Evolutionary conservation across 495 filamentous ascomycete genomes (phyloP).

Genomic region (Penicillium alfredii): DNA sequence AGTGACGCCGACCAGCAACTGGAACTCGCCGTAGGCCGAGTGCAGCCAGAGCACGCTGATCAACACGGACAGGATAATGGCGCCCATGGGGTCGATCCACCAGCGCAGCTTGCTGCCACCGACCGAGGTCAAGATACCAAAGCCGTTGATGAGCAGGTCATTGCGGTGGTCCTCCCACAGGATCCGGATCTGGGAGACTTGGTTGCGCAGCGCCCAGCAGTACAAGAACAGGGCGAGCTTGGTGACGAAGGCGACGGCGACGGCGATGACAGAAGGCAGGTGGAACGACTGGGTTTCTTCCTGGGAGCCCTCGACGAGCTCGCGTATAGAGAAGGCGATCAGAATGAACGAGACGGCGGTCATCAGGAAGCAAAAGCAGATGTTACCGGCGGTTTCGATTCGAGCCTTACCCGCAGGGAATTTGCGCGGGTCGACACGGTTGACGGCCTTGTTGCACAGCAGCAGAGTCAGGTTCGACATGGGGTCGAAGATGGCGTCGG

Average conservation of each 20-base stretch:
- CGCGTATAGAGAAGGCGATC: constrained; percentile 75
- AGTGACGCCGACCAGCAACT: constrained; percentile 81
- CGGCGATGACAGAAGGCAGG: constrained; percentile 79
- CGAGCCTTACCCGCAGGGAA: constrained; percentile 94
- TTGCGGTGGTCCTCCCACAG: constrained; percentile 91
- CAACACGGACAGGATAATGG: constrained; percentile 71
- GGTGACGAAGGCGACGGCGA: constrained; percentile 76
- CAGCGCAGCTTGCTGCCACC: constrained; percentile 80
- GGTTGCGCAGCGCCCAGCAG: constrained; percentile 84
- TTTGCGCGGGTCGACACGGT: constrained; percentile 76
- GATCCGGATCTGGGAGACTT: constrained; percentile 85
- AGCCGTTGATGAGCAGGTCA: constrained; percentile 82
- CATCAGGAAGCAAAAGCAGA: constrained; percentile 97
- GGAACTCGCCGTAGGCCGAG: constrained; percentile 84
- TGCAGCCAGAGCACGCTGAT: constrained; percentile 74
- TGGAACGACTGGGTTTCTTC: constrained; percentile 58
- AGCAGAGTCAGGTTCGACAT: constrained; percentile 85
- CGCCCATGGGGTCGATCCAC: constrained; percentile 95
- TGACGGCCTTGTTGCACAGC: constrained; percentile 80
- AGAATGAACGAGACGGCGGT: constrained; percentile 82
- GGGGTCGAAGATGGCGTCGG: constrained; percentile 93
- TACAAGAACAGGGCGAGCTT: constrained; percentile 84
- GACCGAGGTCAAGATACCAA: constrained; percentile 84
- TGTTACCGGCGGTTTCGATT: constrained; percentile 94
- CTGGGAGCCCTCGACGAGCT: constrained; percentile 48